phyloP scores from a whole-genome alignment of 1,139 yeast genomes.

The Yamadazyma siamensis region DNA sequence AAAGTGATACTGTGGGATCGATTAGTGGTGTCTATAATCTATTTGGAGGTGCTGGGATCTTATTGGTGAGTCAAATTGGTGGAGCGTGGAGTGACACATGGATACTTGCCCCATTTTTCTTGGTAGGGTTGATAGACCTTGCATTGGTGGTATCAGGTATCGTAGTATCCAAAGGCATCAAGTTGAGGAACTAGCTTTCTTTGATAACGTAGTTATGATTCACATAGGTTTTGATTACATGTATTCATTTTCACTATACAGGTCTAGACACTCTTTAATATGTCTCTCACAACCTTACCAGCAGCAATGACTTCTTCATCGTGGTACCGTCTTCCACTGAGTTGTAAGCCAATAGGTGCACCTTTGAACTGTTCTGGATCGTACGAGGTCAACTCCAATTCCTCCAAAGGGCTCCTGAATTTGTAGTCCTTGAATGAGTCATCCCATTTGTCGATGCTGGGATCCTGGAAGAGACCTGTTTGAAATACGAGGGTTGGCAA shows the following conservation, averaged over 20 bases:
- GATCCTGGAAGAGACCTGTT: slow-evolving; percentile 59
- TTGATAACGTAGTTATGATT: too few species aligned
- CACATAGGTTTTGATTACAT: too few species aligned
- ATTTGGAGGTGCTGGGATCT: slow-evolving; percentile 68
- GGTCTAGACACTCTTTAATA: too few species aligned
- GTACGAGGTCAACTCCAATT: slow-evolving; percentile 31
- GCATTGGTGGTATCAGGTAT: slow-evolving; percentile 1
- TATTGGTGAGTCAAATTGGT: slow-evolving; percentile 57
- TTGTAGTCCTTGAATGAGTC: slow-evolving; percentile 22
- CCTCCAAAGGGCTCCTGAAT: slow-evolving; percentile 42
- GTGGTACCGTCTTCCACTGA: slow-evolving; percentile 32
- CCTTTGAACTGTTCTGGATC: slow-evolving; percentile 30
- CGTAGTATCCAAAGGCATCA: too few species aligned
- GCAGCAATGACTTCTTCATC: slow-evolving; percentile 43
- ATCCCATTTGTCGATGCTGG: slow-evolving; percentile 40
- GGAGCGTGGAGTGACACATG: slow-evolving; percentile 58
- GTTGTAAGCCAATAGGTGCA: slow-evolving; percentile 40
- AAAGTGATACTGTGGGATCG: slow-evolving; percentile 48
- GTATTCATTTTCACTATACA: too few species aligned
- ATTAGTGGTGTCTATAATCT: slow-evolving; percentile 67
- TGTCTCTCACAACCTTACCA: slow-evolving; percentile 29
- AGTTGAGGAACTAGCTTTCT: too few species aligned
- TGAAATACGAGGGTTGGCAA: slow-evolving; percentile 61
- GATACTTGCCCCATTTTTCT: slow-evolving; percentile 58
- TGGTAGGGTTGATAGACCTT: slow-evolving; percentile 46